These are phyloP conservation scores for Chamaenerion angustifolium DNA, from an alignment of 345 rosid species.

Conservation along the genomic window DNA sequence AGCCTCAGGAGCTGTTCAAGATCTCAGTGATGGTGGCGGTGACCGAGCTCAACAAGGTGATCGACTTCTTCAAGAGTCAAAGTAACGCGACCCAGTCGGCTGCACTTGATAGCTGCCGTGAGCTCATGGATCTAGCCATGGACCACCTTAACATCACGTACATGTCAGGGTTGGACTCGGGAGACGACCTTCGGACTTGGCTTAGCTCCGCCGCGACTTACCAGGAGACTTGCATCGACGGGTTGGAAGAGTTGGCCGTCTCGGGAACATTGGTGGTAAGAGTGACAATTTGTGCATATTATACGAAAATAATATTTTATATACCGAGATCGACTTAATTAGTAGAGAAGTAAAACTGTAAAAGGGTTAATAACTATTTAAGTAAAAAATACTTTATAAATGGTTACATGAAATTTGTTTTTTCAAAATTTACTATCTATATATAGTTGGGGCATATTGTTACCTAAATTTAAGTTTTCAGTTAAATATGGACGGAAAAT, in stretches of 20 bases:
- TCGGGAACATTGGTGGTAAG: no score
- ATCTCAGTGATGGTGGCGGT: conserved; percentile 39
- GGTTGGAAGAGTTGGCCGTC: conserved; percentile 15
- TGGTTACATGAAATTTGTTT: no score
- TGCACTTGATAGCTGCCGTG: conserved; percentile 24
- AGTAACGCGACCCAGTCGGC: background rate
- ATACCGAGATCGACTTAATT: no score
- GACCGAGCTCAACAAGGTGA: conserved; percentile 26
- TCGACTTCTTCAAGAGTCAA: conserved; percentile 15
- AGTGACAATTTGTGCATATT: no score
- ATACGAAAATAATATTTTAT: no score
- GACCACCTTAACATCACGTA: conserved; percentile 46
- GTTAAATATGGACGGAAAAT: no score
- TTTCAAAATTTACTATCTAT: no score
- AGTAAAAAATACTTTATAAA: no score
- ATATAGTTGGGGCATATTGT: no score
- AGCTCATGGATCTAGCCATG: conserved; percentile 44
- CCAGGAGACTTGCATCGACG: conserved; percentile 61
- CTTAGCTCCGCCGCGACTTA: conserved; percentile 46
- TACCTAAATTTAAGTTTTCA: no score
- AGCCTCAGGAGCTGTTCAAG: conserved; percentile 44
- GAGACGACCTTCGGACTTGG: conserved; percentile 53
- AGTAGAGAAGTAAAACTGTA: no score
- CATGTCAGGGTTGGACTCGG: conserved; percentile 15
- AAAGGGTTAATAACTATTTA: no score